Conservation (phyloP, 495 filamentous ascomycete genomes). For the Cercophora sp. region DNA sequence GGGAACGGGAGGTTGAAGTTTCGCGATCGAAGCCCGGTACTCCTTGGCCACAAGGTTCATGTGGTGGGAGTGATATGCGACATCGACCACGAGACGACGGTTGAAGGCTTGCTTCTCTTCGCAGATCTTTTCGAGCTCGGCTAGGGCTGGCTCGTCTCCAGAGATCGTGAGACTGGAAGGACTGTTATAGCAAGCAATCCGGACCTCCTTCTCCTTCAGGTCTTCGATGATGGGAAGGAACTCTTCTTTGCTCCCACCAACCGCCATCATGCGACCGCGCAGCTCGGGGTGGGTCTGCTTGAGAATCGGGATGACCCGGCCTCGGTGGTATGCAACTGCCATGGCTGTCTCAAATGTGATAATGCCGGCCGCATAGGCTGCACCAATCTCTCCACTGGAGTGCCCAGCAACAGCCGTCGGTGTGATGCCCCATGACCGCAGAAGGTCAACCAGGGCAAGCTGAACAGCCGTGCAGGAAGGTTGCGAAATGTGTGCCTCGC, state of each 20-base stretch:
- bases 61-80: constrained; percentile 63
- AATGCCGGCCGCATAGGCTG: constrained; percentile 44
- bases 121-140: constrained; percentile 44
- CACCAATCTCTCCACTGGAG: constrained; percentile 60
- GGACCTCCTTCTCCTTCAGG: constrained; percentile 34
- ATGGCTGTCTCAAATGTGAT: constrained; percentile 49
- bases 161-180: constrained; percentile 59
- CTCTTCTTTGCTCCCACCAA: constrained; percentile 44
- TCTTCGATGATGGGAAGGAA: constrained; percentile 34
- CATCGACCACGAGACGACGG: constrained; percentile 52
- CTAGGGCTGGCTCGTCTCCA: constrained; percentile 47
- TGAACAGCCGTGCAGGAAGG: constrained; percentile 48
- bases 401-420: constrained; percentile 55
- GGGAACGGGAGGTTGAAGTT: constrained; percentile 27
- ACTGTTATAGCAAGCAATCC: constrained; percentile 56
- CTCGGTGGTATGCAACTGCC: constrained; percentile 47
- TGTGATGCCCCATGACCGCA: constrained; percentile 48
- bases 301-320: constrained; percentile 32
- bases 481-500: constrained; percentile 44
- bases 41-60: constrained; percentile 49
- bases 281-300: constrained; percentile 28
- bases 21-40: constrained; percentile 32
- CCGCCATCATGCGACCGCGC: constrained; percentile 47
- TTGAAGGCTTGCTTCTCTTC: constrained; percentile 47
- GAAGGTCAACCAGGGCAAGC: constrained; percentile 50